Evolutionary conservation across 139 green algal species (phyloP), one percentile per base, ranked within the genome.

Genomic region (Microglena sp.): DNA sequence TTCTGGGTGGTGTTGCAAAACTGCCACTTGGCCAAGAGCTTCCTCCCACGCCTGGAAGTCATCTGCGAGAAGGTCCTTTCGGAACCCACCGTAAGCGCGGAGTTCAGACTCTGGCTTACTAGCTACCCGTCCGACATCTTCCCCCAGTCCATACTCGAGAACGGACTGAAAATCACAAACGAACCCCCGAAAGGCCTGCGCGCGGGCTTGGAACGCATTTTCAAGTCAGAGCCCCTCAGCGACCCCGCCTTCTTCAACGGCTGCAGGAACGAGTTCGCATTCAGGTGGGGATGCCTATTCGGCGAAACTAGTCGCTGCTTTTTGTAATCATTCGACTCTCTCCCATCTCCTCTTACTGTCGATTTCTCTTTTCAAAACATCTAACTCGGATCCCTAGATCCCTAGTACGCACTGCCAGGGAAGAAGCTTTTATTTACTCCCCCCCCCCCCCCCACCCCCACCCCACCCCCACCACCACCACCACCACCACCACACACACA

Each of bases 1-100:
- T 62, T 65, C n/a, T 94, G 87, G 87, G 84, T 92, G 34, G 77
- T 87, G 36, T 67, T 90, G 44, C 83, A 87, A 44, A 89, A 89
- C 71, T 88, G 84, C 71, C 83, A 88, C 68, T 70, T 89, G 33
- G 84, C 77, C 7, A 72, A 75, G 24, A 74, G 62, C n/a, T 89
- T 76, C 70, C 82, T 89, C 80, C 71, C 75, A 22, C 66, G 67
- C 15, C 68, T 89, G 68, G 64, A 72, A 43, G 30, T 82, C 2
- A 62, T 83, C 6, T 73, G 65, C 33, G 71, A 78, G 54, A 64
- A 75, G 63, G 57, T 54, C 24, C 68, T 79, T 2, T 36, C 35
- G 28, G 43, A 28, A 1, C 29, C 28, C 40, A 55, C 64, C 57
- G 54, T 64, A 27, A 54, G 91, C 64, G 54, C 73, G 2, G 81